These are phyloP conservation scores for Cydonia oblonga DNA, from an alignment of 331 rosid species.

Conservation along the genomic window DNA sequence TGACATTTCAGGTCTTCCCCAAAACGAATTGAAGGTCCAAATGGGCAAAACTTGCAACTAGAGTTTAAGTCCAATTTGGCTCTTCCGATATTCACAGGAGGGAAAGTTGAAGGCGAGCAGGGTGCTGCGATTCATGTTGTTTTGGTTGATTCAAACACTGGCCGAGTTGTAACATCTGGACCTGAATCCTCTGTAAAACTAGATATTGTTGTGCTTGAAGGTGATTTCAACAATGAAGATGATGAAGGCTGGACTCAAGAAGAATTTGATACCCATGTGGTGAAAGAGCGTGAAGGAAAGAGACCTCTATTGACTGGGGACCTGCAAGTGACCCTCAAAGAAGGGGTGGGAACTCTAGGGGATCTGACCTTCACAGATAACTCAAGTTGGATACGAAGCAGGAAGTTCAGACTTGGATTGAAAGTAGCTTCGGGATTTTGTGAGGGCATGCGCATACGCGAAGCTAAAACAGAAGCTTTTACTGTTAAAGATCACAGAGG, in stretches of 20 bases:
- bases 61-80: conserved; percentile 69
- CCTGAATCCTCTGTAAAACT: conserved; percentile 68
- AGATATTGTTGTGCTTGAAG: conserved; percentile 87
- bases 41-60: conserved; percentile 74
- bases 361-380: conserved; percentile 78
- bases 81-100: conserved; percentile 96
- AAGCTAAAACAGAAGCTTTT: conserved; percentile 85
- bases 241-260: conserved; percentile 76
- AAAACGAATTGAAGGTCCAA: conserved; percentile 83
- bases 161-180: conserved; percentile 50
- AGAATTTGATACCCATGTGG: conserved; percentile 67
- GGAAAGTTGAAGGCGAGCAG: conserved; percentile 98
- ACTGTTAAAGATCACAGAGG: conserved; percentile 95
- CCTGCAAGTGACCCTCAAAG: conserved; percentile 63
- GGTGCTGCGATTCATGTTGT: conserved; percentile 90
- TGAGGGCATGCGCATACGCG: conserved; percentile 57
- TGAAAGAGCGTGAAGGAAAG: conserved; percentile 81
- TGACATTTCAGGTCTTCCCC: conserved; percentile 78
- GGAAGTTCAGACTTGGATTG: conserved; percentile 80
- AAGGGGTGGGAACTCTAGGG: conserved; percentile 76
- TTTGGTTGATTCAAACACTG: conserved; percentile 54
- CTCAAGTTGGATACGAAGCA: conserved; percentile 80
- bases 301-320: conserved; percentile 81
- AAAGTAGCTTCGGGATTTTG: conserved; percentile 62
- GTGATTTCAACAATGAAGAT: conserved; percentile 68